Conservation (phyloP, 1,139 yeast species). For the Yamadazyma pseudoaaseri region DNA sequence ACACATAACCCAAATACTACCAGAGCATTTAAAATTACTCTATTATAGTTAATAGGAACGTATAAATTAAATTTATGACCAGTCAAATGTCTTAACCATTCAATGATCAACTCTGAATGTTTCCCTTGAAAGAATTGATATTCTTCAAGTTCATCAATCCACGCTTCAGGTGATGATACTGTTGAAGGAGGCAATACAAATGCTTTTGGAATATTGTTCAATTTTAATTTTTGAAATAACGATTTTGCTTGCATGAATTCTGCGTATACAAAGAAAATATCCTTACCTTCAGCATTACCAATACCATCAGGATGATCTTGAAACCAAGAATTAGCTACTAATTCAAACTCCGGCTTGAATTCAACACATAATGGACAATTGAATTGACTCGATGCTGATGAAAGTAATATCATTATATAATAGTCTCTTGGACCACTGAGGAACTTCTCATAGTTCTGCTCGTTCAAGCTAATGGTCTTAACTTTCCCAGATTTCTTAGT, state of each 20-base stretch:
- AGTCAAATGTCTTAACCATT: slow-evolving; percentile 38
- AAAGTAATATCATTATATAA: slow-evolving; percentile 62
- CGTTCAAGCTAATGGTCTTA: slow-evolving; percentile 45
- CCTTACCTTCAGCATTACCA: slow-evolving; percentile 26
- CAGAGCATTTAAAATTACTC: slow-evolving; percentile 48
- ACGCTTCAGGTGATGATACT: slow-evolving; percentile 25
- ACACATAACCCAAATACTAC: slow-evolving; percentile 27
- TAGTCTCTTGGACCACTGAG: slow-evolving; percentile 72
- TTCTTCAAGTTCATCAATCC: slow-evolving; percentile 35
- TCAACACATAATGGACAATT: slow-evolving; percentile 77
- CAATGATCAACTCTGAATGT: slow-evolving; percentile 41
- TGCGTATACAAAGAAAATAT: slow-evolving; percentile 68
- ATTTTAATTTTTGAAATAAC: slow-evolving; percentile 53
- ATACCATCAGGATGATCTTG: slow-evolving; percentile 39
- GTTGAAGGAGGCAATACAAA: slow-evolving; percentile 64
- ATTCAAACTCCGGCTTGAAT: slow-evolving; percentile 62
- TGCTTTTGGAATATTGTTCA: slow-evolving; percentile 79
- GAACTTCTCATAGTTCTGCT: slow-evolving; percentile 56
- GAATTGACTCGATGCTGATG: slow-evolving; percentile 71
- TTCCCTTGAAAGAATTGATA: slow-evolving; percentile 56
- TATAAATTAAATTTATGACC: slow-evolving; percentile 47
- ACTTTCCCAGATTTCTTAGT: slow-evolving; percentile 20
- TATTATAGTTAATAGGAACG: slow-evolving; percentile 56
- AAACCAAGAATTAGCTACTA: slow-evolving; percentile 60
- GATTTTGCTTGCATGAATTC: slow-evolving; percentile 62